Evolutionary conservation across 1,284 basidiomycete species (phyloP), one percentile per base, ranked within the genome.

Genomic region (Ustilago nuda): DNA sequence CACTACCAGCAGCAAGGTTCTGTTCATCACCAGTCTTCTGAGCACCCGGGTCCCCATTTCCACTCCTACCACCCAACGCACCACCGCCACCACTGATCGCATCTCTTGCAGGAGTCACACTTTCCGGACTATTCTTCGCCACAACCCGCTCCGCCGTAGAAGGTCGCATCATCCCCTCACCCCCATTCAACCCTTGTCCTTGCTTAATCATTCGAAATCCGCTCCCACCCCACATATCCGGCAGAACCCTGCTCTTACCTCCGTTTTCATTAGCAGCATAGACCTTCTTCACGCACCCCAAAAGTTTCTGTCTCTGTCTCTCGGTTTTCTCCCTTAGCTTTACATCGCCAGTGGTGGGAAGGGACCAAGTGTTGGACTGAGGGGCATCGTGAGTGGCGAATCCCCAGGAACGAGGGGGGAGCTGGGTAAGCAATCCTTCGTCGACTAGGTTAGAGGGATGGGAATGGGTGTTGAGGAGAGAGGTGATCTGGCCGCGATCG

Each of bases 351-450:
- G 51, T 30, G 0, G n/a, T 13, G 2, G 13, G 35, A 1, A 50
- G 58, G 0, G 1, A 33, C 70, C 70, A 72, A 8, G 56, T 63
- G 13, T 67, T 57, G 5, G 11, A 35, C 3, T 17, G 60, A 0
- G 50, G 23, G 0, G 17, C 13, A 15, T 62, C 41, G 48, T 66
- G 62, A 2, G 51, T 60, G 8, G 58, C 43, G 27, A 72, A 72
- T 6, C 70, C 70, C 70, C 70, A 72, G 2, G 51, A 39, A 8
- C 41, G 46, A 1, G 70, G 70, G 0, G 32, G 13, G 23, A 72
- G 70, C 2, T 50, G 41, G 1, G 46, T 41, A 64, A 60, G 64
- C 1, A 63, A 53, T 0, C 5, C 4, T 8, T 72, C 70, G 23
- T 63, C 54, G 12, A 39, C 5, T 0, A 60, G 61, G 23, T 60